These are phyloP conservation scores for Sporothrix protearum DNA, from an alignment of 2,329 filamentous ascomycete genomes.

Conservation along the genomic window DNA sequence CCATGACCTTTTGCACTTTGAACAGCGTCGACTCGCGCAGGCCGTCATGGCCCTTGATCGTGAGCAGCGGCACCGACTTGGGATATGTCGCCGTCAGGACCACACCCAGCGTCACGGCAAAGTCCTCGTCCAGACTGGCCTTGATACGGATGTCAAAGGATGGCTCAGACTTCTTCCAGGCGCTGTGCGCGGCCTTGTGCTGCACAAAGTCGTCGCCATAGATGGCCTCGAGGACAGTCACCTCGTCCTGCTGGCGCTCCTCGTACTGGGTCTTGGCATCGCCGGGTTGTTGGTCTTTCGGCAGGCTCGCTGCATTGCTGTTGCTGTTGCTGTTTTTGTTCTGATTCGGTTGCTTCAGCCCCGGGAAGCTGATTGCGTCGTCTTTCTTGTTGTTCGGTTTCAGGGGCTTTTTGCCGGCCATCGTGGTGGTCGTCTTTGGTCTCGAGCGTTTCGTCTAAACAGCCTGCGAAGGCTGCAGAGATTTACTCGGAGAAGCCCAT, in stretches of 20 bases:
- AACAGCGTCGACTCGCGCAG: conserved; percentile 68
- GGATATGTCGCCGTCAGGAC: conserved; percentile 88
- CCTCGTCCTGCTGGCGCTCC: conserved; percentile 82
- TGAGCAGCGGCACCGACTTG: conserved; percentile 71
- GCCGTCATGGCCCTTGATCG: conserved; percentile 59
- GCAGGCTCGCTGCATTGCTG: not conserved
- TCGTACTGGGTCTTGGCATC: conserved; percentile 62
- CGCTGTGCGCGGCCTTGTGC: conserved; percentile 64
- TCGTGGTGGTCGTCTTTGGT: conserved; percentile 35
- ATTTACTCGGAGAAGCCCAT: conserved; percentile 49
- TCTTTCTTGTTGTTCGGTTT: conserved; percentile 37
- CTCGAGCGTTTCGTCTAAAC: conserved; percentile 36
- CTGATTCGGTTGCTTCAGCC: conserved; percentile 40
- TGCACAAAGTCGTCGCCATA: conserved; percentile 85
- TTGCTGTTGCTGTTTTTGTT: not conserved
- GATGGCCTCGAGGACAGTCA: conserved; percentile 80
- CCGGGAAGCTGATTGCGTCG: conserved; percentile 50
- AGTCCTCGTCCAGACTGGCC: conserved; percentile 67
- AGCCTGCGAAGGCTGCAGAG: conserved; percentile 49
- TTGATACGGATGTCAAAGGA: conserved; percentile 77
- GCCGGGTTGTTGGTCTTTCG: conserved; percentile 35
- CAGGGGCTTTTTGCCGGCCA: conserved; percentile 55
- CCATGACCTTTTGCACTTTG: conserved; percentile 63
- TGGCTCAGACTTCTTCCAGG: conserved; percentile 89
- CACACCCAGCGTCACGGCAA: conserved; percentile 69